phyloP scores from a whole-genome alignment of 371 early-diverging fungal genomes.

The Mortierella sp. region DNA sequence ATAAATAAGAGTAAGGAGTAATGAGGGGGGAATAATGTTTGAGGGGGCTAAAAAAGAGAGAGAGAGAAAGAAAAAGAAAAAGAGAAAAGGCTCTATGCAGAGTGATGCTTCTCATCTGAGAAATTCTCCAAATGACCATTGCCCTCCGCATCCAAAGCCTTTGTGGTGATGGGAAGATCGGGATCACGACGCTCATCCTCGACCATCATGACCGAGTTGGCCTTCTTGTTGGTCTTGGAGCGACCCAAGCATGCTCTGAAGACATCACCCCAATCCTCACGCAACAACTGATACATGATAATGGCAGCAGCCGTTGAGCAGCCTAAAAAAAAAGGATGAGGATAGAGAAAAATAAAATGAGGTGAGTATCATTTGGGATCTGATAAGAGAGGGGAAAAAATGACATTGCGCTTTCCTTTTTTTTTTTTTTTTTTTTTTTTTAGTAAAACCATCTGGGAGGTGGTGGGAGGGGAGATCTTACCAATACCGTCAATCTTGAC shows the following conservation, averaged over 20 bases:
- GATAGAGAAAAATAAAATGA: slow-evolving; percentile 40
- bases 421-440: slow-evolving; percentile 60
- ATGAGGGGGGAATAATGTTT: not conserved
- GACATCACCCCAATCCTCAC: slow-evolving; percentile 37
- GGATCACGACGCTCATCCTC: slow-evolving; percentile 8
- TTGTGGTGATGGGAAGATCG: slow-evolving; percentile 13
- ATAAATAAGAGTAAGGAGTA: no score
- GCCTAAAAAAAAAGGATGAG: slow-evolving; percentile 41
- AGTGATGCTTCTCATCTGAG: no score
- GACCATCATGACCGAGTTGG: slow-evolving; percentile 20
- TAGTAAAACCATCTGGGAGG: slow-evolving; percentile 47
- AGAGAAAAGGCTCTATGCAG: no score
- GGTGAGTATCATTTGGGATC: slow-evolving; percentile 55
- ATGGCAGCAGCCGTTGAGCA: slow-evolving; percentile 55
- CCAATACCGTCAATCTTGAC: slow-evolving; percentile 15
- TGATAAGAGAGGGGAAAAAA: no score
- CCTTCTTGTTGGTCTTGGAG: slow-evolving; percentile 4
- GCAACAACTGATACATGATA: slow-evolving; percentile 54
- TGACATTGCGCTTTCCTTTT: no score
- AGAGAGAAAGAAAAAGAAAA: no score
- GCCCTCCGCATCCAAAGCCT: no score
- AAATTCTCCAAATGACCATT: no score
- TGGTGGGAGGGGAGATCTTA: not conserved
- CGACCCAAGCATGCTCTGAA: slow-evolving; percentile 14
- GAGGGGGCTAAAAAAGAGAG: no score